These are phyloP conservation scores for Leccinum pellstonianum DNA, from an alignment of 768 basidiomycete species.

Conservation along the genomic window DNA sequence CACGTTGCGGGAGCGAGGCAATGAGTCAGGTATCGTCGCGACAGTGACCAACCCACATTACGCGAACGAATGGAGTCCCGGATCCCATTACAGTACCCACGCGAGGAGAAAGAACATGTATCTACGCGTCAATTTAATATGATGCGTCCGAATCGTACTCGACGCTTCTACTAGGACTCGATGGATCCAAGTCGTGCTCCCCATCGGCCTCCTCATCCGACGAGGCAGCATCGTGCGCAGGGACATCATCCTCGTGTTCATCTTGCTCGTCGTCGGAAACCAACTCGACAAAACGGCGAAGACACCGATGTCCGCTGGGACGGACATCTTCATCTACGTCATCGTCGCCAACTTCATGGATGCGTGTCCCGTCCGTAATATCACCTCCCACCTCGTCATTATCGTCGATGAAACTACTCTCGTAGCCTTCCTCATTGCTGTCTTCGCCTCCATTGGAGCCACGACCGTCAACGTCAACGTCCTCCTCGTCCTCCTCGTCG, in stretches of 20 bases:
- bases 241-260: slow-evolving; percentile 1
- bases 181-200: background rate
- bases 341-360: slow-evolving; percentile 25
- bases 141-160: slow-evolving; percentile 23
- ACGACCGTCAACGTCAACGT: slow-evolving; percentile 10
- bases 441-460: slow-evolving; percentile 19
- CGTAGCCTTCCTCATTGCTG: slow-evolving; percentile 42
- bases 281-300: background rate
- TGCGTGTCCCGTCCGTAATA: slow-evolving; percentile 14
- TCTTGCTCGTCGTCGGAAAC: slow-evolving; percentile 17
- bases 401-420: slow-evolving; percentile 60
- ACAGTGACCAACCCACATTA: slow-evolving; percentile 7
- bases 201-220: slow-evolving; percentile 23
- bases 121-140: slow-evolving; percentile 9
- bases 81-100: background rate
- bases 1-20: slow-evolving; percentile 31
- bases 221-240: slow-evolving; percentile 6
- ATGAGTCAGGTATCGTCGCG: slow-evolving; percentile 5
- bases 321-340: slow-evolving; percentile 10
- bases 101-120: background rate
- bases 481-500: slow-evolving; percentile 28
- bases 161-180: slow-evolving; percentile 6
- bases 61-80: background rate
- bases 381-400: slow-evolving; percentile 26
- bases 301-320: background rate